Conservation (phyloP, 2,329 filamentous ascomycete species). For the Fusarium sp. region DNA sequence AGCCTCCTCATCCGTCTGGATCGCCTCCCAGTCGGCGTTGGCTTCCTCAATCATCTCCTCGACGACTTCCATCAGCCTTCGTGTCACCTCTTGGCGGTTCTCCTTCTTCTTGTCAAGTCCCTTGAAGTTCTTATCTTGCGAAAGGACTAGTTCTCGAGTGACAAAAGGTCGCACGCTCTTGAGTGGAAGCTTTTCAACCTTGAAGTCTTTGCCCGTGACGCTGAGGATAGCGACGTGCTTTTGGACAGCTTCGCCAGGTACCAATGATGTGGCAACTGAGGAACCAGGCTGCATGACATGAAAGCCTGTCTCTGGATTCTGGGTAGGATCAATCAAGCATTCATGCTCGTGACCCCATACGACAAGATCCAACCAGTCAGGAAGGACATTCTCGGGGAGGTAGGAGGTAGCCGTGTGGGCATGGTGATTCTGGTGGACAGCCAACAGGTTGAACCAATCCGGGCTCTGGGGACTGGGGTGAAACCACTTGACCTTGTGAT, state of each 20-base stretch:
- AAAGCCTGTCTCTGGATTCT: conserved; percentile 90
- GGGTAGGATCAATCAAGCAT: conserved; percentile 85
- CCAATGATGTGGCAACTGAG: conserved; percentile 92
- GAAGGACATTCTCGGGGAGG: conserved; percentile 91
- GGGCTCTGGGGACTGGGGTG: conserved; percentile 80
- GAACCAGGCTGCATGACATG: conserved; percentile 98
- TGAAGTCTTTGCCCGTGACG: conserved; percentile 85
- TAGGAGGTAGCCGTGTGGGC: conserved; percentile 94
- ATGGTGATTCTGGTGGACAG: conserved; percentile 96
- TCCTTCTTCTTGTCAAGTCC: conserved; percentile 83
- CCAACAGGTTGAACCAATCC: conserved; percentile 97
- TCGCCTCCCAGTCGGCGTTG: conserved; percentile 80
- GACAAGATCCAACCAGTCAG: conserved; percentile 89
- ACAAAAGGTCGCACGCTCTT: conserved; percentile 93
- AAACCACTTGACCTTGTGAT: conserved; percentile 94
- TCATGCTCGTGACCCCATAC: conserved; percentile 99
- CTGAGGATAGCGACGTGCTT: conserved; percentile 92
- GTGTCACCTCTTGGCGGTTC: conserved; percentile 84
- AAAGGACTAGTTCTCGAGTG: conserved; percentile 82
- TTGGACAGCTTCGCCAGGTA: conserved; percentile 87
- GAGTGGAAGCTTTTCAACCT: conserved; percentile 81
- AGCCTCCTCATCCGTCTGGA: conserved; percentile 75
- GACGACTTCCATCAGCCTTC: conserved; percentile 80
- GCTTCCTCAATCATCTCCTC: conserved; percentile 90
- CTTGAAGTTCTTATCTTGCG: conserved; percentile 80